phyloP scores from a whole-genome alignment of 2,329 filamentous ascomycete genomes.

The Cordyceps cicadae region DNA sequence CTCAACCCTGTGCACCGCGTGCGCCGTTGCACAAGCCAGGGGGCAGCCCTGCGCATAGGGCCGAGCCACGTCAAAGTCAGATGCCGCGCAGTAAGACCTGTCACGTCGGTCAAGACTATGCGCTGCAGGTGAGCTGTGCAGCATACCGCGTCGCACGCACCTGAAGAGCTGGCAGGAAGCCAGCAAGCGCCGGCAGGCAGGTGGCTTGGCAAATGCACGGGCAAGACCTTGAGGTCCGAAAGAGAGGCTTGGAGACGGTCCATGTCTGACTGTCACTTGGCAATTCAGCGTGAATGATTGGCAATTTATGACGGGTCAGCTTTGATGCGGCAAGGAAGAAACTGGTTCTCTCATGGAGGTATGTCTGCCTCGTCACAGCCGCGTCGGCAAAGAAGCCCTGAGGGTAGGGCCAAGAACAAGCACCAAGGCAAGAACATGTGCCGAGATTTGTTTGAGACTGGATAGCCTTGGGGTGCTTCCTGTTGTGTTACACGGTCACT shows the following conservation, averaged over 20 bases:
- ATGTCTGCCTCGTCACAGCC: background rate
- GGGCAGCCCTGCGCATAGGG: conserved; percentile 19
- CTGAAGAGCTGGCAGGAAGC: background rate
- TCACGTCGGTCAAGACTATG: background rate
- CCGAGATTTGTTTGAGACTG: background rate
- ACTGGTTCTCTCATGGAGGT: background rate
- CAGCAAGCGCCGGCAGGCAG: background rate
- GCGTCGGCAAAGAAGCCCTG: no score
- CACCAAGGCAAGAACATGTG: background rate
- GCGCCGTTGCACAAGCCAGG: conserved; percentile 17
- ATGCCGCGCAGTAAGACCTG: background rate
- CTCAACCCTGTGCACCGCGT: conserved; percentile 18
- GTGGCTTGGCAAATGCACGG: background rate
- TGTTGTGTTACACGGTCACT: background rate
- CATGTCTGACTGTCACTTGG: no score
- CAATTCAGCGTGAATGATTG: background rate
- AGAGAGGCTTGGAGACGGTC: background rate
- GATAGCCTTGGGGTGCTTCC: background rate
- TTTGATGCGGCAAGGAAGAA: background rate
- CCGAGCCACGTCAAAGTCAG: background rate
- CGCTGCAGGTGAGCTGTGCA: background rate
- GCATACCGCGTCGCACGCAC: background rate
- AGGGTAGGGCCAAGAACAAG: no score
- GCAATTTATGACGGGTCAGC: background rate
- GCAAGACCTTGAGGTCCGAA: background rate